phyloP scores from a whole-genome alignment of 2,329 filamentous ascomycete genomes.

The Talaromyces rugulosus region DNA sequence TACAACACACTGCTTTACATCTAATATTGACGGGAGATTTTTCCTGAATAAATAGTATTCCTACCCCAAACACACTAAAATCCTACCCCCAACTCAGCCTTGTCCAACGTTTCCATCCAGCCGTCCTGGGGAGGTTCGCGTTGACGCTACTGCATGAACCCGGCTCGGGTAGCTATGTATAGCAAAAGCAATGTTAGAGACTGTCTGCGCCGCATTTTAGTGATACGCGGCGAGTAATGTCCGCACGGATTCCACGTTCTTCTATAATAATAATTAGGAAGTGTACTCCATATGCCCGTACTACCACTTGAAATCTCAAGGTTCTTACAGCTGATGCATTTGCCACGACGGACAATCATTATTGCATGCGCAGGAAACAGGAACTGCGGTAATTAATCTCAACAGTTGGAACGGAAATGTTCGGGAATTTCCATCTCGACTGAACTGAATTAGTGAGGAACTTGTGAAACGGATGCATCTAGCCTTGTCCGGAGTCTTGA shows the following conservation, averaged over 20 bases:
- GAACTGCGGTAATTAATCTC: background rate
- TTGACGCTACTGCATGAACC: background rate
- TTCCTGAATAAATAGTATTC: background rate
- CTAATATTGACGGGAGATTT: background rate
- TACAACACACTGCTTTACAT: background rate
- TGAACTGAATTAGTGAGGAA: background rate
- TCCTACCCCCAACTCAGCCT: background rate
- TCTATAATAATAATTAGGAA: background rate
- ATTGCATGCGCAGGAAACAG: background rate
- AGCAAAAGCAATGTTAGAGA: background rate
- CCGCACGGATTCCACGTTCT: background rate
- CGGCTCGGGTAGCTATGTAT: background rate
- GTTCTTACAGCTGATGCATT: background rate
- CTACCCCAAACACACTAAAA: background rate
- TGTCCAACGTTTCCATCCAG: background rate
- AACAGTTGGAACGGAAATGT: background rate
- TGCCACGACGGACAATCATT: background rate
- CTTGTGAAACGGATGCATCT: background rate
- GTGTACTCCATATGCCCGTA: background rate
- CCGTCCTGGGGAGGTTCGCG: background rate
- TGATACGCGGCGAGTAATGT: background rate
- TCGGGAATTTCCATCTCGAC: background rate
- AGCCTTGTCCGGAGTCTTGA: background rate
- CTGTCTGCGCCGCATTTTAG: background rate
- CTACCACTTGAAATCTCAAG: background rate